These are phyloP conservation scores for Antitrichia curtipendula DNA, from an alignment of 225 moss, liverwort and hornwort species.

Conservation along the genomic window DNA sequence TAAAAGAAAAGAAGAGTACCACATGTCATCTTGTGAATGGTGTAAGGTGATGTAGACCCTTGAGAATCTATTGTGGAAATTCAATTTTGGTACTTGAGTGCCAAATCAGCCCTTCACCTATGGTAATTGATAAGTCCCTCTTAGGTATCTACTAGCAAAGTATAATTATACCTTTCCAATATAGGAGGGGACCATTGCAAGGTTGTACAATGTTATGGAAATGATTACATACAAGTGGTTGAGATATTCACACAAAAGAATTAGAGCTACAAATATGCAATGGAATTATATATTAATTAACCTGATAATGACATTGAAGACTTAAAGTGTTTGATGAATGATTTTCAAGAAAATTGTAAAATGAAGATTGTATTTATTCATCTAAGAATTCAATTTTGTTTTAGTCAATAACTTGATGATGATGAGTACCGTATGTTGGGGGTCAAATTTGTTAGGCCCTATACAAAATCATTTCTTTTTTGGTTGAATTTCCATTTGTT, in stretches of 20 bases:
- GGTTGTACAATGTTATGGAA: not conserved
- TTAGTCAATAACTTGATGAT: not conserved
- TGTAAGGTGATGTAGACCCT: accelerated
- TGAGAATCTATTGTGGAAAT: accelerated
- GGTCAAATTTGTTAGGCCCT: too few relatives aligned
- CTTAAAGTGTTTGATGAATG: not conserved
- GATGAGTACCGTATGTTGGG: not conserved
- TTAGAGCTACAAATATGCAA: not conserved
- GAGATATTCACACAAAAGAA: not conserved
- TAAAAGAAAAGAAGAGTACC: too few relatives aligned
- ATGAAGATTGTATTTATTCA: not conserved
- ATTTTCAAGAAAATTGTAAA: not conserved
- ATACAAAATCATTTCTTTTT: too few relatives aligned
- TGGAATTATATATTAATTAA: not conserved
- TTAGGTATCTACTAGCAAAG: not conserved
- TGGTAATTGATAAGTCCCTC: accelerated
- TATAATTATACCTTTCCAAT: not conserved
- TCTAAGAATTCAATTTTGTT: too few relatives aligned
- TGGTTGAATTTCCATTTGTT: too few relatives aligned
- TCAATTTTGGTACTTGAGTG: too few relatives aligned
- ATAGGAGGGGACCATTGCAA: too few relatives aligned
- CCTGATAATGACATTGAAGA: accelerated
- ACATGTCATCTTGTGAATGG: not conserved
- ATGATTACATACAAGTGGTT: too few relatives aligned
- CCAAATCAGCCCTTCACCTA: accelerated